Evolutionary conservation across 2,329 filamentous ascomycete genomes (phyloP).

Genomic region (Aspergillus aculeatinus): DNA sequence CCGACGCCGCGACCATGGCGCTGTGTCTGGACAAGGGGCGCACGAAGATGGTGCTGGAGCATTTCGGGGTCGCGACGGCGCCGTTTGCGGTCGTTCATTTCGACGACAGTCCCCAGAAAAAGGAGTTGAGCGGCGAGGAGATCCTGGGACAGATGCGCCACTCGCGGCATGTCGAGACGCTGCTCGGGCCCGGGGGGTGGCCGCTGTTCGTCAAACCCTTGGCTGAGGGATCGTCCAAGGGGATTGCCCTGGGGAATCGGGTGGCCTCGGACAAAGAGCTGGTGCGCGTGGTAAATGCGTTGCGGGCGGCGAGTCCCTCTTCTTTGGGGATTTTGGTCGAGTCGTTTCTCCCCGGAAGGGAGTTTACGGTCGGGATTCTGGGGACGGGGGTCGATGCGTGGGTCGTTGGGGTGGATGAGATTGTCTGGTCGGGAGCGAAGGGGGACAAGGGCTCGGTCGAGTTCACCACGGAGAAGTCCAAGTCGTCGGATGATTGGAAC

Average conservation of each 20-base stretch:
- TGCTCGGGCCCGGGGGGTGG: slow-evolving; percentile 8
- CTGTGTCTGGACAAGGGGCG: slow-evolving; percentile 23
- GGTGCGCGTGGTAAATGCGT: slow-evolving; percentile 9
- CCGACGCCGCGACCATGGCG: slow-evolving; percentile 23
- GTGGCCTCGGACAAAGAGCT: slow-evolving; percentile 12
- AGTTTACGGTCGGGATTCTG: slow-evolving; percentile 26
- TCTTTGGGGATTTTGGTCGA: slow-evolving; percentile 22
- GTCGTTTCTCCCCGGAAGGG: slow-evolving; percentile 22
- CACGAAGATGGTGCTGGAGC: slow-evolving; percentile 23
- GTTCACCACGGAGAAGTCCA: slow-evolving; percentile 11
- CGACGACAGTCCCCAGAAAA: not conserved
- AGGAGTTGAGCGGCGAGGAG: not conserved
- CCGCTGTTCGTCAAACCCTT: slow-evolving; percentile 23
- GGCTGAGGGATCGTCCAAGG: slow-evolving; percentile 22
- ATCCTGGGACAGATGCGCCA: not conserved
- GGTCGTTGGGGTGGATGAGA: slow-evolving; percentile 20
- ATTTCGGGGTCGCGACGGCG: slow-evolving; percentile 17
- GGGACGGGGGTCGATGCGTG: slow-evolving; percentile 18
- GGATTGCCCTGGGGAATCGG: slow-evolving; percentile 16
- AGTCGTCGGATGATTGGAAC: slow-evolving; percentile 4
- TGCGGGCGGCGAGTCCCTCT: slow-evolving; percentile 12
- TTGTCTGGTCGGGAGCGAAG: slow-evolving; percentile 7
- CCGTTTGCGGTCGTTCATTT: slow-evolving; percentile 15
- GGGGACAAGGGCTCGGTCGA: slow-evolving; percentile 1
- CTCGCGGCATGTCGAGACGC: not conserved